Conservation (phyloP, 2,329 filamentous ascomycete species). For the Fusarium secorum region DNA sequence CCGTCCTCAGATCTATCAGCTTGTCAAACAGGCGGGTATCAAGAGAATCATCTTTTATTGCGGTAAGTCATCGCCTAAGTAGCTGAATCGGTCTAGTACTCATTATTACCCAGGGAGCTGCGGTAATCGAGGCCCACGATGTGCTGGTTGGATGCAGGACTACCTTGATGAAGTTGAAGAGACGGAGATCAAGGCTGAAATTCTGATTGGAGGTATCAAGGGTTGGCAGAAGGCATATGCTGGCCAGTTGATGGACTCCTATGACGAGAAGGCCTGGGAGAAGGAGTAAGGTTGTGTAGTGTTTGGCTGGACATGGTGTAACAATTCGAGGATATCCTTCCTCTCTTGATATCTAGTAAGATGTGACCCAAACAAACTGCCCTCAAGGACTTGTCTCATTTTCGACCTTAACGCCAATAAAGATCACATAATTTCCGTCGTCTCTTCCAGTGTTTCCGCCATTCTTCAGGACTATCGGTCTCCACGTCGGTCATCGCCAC, state of each 20-base stretch:
- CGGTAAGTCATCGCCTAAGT: constrained; percentile 47
- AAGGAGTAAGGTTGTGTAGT: constrained; percentile 35
- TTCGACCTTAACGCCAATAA: constrained; percentile 49
- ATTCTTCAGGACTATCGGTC: constrained; percentile 34
- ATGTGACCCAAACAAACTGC: constrained; percentile 36
- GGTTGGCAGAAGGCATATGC: constrained; percentile 62
- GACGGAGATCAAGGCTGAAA: constrained; percentile 53
- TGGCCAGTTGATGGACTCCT: constrained; percentile 58
- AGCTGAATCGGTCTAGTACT: background rate
- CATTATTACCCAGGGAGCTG: constrained; percentile 54
- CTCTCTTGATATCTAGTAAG: constrained; percentile 45
- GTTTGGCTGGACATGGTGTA: constrained; percentile 16
- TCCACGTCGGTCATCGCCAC: constrained; percentile 63
- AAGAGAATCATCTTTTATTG: constrained; percentile 64
- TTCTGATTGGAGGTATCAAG: constrained; percentile 62
- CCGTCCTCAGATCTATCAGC: constrained; percentile 55
- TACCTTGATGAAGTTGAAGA: constrained; percentile 58
- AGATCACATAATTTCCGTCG: constrained; percentile 34
- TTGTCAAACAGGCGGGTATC: constrained; percentile 59
- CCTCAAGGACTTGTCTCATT: constrained; percentile 37
- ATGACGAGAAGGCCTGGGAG: constrained; percentile 54
- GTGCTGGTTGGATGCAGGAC: constrained; percentile 65
- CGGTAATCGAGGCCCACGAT: constrained; percentile 58
- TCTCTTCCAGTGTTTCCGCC: constrained; percentile 11
- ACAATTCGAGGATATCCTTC: constrained; percentile 32